These are phyloP conservation scores for Luvunga scandens DNA, from an alignment of 345 rosid genomes.

Conservation along the genomic window DNA sequence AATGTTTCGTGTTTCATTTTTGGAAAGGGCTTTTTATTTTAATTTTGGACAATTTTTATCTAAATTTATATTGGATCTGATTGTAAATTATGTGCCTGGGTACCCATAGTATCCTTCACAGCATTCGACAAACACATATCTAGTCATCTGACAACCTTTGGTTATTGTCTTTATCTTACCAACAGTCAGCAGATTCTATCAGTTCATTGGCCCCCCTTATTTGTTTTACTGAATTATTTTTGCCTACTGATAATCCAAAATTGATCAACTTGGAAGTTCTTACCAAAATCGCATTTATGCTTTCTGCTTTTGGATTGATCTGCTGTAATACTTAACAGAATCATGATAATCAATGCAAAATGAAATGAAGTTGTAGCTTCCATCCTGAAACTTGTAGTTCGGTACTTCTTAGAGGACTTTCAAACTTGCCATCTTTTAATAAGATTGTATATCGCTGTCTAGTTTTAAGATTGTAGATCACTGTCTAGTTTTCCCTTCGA, in stretches of 20 bases:
- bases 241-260: neutral
- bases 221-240: neutral
- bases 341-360: neutral
- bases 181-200: neutral
- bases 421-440: neutral
- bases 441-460: neutral
- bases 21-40: neutral
- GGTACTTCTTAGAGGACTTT: neutral
- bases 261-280: neutral
- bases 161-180: neutral
- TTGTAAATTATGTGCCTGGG: neutral
- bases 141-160: neutral
- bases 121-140: neutral
- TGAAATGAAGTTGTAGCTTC: neutral
- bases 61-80: neutral
- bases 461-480: neutral
- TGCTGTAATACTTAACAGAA: neutral
- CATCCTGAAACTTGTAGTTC: neutral
- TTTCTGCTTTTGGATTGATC: neutral
- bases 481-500: neutral
- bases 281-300: neutral
- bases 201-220: neutral
- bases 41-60: neutral
- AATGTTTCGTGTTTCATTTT: neutral
- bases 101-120: neutral